Conservation (phyloP, 176 grass and related monocot species). For the Otatea glauca region DNA sequence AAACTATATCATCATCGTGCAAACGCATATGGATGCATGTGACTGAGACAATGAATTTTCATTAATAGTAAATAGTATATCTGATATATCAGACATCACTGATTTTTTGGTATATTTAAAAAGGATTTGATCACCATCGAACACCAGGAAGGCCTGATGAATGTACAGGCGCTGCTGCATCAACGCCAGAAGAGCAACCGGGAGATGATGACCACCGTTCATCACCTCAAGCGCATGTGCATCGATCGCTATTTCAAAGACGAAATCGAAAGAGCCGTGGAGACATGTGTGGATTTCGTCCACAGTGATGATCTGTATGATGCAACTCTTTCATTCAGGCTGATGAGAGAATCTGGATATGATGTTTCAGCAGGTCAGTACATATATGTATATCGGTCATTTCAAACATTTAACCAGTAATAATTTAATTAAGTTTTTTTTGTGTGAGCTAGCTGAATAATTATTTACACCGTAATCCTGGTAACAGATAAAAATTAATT, state of each 20-base stretch:
- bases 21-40: background rate
- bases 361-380: conserved; percentile 47
- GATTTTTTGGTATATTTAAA: background rate
- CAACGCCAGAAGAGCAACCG: background rate
- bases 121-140: background rate
- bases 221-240: conserved; percentile 55
- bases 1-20: background rate
- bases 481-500: background rate
- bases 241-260: conserved; percentile 56
- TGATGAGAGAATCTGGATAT: conserved; percentile 55
- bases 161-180: conserved; percentile 13
- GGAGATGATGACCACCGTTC: conserved; percentile 29
- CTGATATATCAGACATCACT: background rate
- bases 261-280: conserved; percentile 27
- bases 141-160: conserved; percentile 19
- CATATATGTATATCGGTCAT: background rate
- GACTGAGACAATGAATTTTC: background rate
- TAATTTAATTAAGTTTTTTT: background rate
- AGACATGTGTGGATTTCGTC: background rate
- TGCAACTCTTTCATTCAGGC: conserved; percentile 45
- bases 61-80: background rate
- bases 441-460: background rate
- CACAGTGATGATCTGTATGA: conserved; percentile 22
- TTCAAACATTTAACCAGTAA: background rate
- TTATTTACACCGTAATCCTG: background rate